Conservation (phyloP, 2,329 filamentous ascomycete species). For the Hypoxylon sp. region DNA sequence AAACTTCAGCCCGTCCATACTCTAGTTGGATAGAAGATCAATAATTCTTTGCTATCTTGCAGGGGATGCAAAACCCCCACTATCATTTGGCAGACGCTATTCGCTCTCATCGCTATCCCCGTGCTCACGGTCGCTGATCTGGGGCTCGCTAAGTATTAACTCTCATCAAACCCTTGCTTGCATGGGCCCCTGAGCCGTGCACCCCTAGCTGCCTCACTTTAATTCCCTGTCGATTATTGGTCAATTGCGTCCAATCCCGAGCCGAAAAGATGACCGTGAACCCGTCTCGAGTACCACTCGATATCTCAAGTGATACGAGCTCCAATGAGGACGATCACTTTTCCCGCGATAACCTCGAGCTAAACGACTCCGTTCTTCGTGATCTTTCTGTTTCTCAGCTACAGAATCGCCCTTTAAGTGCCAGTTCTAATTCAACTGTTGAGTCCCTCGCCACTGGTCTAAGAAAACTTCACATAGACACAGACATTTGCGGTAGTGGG, state of each 20-base stretch:
- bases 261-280: slow-evolving; percentile 45
- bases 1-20: slow-evolving; percentile 29
- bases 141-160: slow-evolving; percentile 23
- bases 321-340: slow-evolving; percentile 44
- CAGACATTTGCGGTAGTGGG: slow-evolving; percentile 26
- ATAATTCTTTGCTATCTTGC: slow-evolving; percentile 31
- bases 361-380: slow-evolving; percentile 45
- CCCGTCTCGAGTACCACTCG: slow-evolving; percentile 42
- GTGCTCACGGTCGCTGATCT: slow-evolving; percentile 33
- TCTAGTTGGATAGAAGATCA: slow-evolving; percentile 30
- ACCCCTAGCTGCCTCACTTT: slow-evolving; percentile 39
- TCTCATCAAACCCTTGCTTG: slow-evolving; percentile 46
- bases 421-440: slow-evolving; percentile 42
- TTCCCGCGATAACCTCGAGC: slow-evolving; percentile 31
- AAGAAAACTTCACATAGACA: slow-evolving; percentile 51
- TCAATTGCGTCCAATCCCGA: slow-evolving; percentile 39
- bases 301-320: slow-evolving; percentile 49
- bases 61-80: slow-evolving; percentile 31
- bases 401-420: slow-evolving; percentile 47
- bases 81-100: slow-evolving; percentile 39
- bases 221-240: slow-evolving; percentile 36
- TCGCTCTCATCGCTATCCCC: slow-evolving; percentile 28
- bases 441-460: slow-evolving; percentile 54
- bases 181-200: slow-evolving; percentile 43
- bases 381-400: slow-evolving; percentile 50